Conservation (phyloP, 2,329 filamentous ascomycete species). For the Fusarium luffae region DNA sequence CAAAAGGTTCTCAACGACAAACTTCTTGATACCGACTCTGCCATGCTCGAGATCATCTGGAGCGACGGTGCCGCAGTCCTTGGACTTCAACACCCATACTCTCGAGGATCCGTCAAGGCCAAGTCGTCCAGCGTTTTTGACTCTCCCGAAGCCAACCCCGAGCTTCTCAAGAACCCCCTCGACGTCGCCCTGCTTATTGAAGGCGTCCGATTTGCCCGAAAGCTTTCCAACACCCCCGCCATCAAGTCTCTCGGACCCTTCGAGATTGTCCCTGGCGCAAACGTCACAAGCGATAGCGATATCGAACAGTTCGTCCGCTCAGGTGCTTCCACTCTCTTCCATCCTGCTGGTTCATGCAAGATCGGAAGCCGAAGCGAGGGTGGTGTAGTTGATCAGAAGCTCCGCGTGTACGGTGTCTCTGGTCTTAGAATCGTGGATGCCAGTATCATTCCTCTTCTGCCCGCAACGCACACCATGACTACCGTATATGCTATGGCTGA, state of each 20-base stretch:
- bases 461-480: constrained; percentile 42
- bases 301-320: constrained; percentile 31
- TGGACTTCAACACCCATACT: constrained; percentile 40
- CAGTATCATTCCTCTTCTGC: constrained; percentile 43
- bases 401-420: constrained; percentile 40
- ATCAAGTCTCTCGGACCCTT: constrained; percentile 14
- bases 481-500: constrained; percentile 47
- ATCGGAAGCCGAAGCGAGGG: constrained; percentile 57
- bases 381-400: constrained; percentile 48
- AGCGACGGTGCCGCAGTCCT: constrained; percentile 24
- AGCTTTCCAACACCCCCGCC: constrained; percentile 3
- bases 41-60: constrained; percentile 36
- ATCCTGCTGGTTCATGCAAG: constrained; percentile 37
- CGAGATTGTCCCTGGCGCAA: constrained; percentile 22
- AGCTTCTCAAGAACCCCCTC: constrained; percentile 34
- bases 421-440: constrained; percentile 53
- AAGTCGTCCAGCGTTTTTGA: constrained; percentile 32
- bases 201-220: constrained; percentile 32
- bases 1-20: constrained; percentile 28
- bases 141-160: constrained; percentile 27
- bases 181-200: constrained; percentile 21
- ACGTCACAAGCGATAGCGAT: constrained; percentile 24
- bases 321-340: constrained; percentile 27
- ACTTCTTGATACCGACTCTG: constrained; percentile 21
- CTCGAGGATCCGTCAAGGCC: constrained; percentile 37